Evolutionary conservation across 2,329 filamentous ascomycete genomes (phyloP), one percentile per base, ranked within the genome.

Genomic region (Volutella citrinella): DNA sequence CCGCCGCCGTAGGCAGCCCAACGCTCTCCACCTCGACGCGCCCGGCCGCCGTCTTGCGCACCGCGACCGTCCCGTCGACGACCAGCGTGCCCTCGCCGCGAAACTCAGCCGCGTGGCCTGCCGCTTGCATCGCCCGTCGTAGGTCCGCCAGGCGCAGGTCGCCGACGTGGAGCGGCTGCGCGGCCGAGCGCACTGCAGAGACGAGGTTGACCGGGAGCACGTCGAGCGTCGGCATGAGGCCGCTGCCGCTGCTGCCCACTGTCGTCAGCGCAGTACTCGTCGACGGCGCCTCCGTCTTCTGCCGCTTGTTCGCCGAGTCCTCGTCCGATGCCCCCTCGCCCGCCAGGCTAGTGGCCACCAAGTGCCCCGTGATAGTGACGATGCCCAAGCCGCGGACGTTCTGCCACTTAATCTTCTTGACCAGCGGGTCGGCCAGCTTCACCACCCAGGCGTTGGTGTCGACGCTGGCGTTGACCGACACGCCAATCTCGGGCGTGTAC

Each of bases 381-480:
- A 98, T 87, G 23, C 88, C 86, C 7, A 97, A 70, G 3, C 86
- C 89, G 36, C 88, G 82, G 16, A 97, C 89, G 38, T 87, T 90
- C 65, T 97, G 93, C 93, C 93, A 97, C 55, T 87, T 87, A 40
- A 98, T 73, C 49, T 84, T 84, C 62, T 87, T 87, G 39, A 95
- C 85, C 14, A 98, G 78, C 27, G 78, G 70, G 48, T 91, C 87
- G 30, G 87, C 89, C 13, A 98, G 74, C 61, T 90, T 95, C 40
- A 98, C 86, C 16, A 87, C 83, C 93, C 94, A 98, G 5, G 93
- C 90, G 57, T 97, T 96, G 6, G 91, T 97, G 58, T 98, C 93
- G 25, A 97, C 91, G 54, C 90, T 96, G 10, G 91, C 93, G 60
- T 98, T 83, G 25, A 98, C 74, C 11, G 73, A 69, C 20, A 75